Percentiles rank a stretch among this genome's conserved stretches.
Conservation (phyloP, 129 eudicot species). For the Smallanthus sonchifolius region DNA sequence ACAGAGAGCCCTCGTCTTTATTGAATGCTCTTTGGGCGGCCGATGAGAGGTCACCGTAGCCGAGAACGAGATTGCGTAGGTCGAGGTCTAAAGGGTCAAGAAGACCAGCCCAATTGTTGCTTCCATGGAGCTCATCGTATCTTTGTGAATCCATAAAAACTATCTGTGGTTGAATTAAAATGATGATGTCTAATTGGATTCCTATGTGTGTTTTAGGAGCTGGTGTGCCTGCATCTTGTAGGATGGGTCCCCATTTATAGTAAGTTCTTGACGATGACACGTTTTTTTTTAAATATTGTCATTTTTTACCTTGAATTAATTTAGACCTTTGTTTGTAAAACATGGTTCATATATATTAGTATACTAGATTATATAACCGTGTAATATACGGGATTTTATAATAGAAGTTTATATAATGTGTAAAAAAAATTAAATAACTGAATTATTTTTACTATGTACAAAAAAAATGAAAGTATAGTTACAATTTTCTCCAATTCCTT, state of each 20-base stretch:
- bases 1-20: conserved; percentile 42
- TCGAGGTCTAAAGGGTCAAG: conserved; percentile 57
- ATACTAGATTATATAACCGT: too few relatives aligned
- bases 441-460: too few relatives aligned
- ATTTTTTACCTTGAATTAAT: too few relatives aligned
- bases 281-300: too few relatives aligned
- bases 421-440: too few relatives aligned
- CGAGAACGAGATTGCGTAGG: conserved; percentile 40
- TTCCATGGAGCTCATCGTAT: conserved; percentile 33
- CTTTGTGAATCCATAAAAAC: conserved; percentile 9
- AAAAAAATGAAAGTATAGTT: too few relatives aligned
- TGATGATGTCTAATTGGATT: too few relatives aligned
- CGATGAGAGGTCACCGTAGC: conserved; percentile 64
- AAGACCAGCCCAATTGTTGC: conserved; percentile 51
- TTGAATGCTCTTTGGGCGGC: conserved; percentile 57
- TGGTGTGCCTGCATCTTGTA: background rate
- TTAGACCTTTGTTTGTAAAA: too few relatives aligned
- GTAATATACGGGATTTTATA: too few relatives aligned
- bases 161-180: background rate
- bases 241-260: conserved; percentile 12
- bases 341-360: too few relatives aligned
- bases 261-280: conserved; percentile 1
- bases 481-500: too few relatives aligned
- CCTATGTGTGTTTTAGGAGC: background rate
- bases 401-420: too few relatives aligned